Percentiles rank a stretch among this genome's conserved stretches.
Evolutionary conservation across 1,284 basidiomycete genomes (phyloP).

Genomic region (Inonotus hispidus): DNA sequence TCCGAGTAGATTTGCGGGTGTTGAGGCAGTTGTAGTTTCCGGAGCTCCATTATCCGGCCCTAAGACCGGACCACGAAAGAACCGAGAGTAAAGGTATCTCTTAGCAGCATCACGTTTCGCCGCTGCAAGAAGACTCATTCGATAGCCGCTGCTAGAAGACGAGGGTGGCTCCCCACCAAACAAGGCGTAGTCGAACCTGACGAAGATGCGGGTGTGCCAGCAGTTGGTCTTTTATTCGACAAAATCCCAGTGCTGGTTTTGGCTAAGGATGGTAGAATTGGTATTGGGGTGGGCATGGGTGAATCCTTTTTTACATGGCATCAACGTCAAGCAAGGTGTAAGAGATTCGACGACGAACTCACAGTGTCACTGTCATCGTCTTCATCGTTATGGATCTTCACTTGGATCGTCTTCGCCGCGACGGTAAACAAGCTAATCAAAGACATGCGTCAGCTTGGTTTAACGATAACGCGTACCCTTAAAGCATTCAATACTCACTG

Average conservation of each 20-base stretch:
- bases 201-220: conserved; percentile 41
- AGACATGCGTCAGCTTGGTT: conserved; percentile 1
- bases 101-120: conserved; percentile 78
- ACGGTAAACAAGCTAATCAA: conserved; percentile 67
- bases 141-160: conserved; percentile 28
- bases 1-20: conserved; percentile 2
- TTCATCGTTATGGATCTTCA: conserved; percentile 52
- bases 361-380: conserved; percentile 36
- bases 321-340: not conserved
- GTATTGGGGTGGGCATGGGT: conserved; percentile 23
- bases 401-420: conserved; percentile 71
- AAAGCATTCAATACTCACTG: conserved; percentile 53
- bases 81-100: conserved; percentile 69
- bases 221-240: conserved; percentile 59
- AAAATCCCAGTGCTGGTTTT: conserved; percentile 74
- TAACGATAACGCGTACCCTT: not conserved
- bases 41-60: conserved; percentile 35
- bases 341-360: not conserved
- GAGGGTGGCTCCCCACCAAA: conserved; percentile 12
- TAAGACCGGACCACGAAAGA: conserved; percentile 70
- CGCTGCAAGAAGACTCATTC: conserved; percentile 50
- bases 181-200: conserved; percentile 40
- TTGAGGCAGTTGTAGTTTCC: conserved; percentile 5
- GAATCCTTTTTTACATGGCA: conserved; percentile 23
- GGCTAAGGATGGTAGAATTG: conserved; percentile 32